Evolutionary conservation across 164 flowering plant genomes (phyloP).

Genomic region (Macadamia integrifolia): DNA sequence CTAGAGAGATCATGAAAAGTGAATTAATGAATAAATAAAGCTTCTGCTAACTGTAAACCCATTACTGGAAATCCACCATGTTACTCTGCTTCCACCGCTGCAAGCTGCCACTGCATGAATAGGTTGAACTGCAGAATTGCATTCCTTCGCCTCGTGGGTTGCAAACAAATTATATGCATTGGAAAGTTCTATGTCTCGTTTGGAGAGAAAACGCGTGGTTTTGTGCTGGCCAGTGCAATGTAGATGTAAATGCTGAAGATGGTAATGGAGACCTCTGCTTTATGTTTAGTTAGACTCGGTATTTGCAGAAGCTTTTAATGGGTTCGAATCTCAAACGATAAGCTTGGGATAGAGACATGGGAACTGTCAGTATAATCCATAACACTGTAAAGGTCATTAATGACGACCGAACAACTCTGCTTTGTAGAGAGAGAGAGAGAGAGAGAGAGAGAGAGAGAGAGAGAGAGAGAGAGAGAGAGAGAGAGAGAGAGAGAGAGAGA

Average conservation of each 20-base stretch:
- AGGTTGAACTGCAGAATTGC: background rate
- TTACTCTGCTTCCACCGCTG: background rate
- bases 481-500: conserved; percentile 1
- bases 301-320: conserved; percentile 3
- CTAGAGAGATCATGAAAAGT: background rate
- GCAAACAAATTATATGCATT: background rate
- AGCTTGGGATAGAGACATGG: background rate
- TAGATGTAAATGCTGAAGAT: background rate
- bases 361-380: background rate
- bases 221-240: conserved; percentile 14
- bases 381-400: conserved; percentile 3
- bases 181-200: background rate
- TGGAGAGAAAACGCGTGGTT: conserved; percentile 14
- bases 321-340: background rate
- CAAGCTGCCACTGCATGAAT: background rate
- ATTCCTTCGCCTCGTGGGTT: background rate
- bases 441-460: background rate
- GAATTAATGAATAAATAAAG: background rate
- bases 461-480: conserved; percentile 14
- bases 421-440: conserved; percentile 11
- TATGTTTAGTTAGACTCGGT: conserved; percentile 1
- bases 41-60: background rate
- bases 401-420: conserved; percentile 13
- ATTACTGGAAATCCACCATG: background rate
- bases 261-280: too few species aligned